These are phyloP conservation scores for Orbilia javanica DNA, from an alignment of 2,329 filamentous ascomycete species.

Conservation along the genomic window DNA sequence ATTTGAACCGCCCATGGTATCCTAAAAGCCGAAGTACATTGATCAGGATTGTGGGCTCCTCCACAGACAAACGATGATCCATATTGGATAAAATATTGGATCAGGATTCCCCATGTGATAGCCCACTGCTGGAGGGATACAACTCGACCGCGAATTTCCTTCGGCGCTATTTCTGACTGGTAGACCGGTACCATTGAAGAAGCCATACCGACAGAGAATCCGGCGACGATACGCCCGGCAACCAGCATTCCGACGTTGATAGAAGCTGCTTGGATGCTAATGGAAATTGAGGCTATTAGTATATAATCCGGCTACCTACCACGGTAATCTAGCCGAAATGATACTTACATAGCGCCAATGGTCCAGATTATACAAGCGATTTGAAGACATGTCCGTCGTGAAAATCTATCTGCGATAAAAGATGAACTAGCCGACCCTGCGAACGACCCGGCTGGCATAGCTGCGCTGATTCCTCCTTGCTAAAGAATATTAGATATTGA, in stretches of 20 bases:
- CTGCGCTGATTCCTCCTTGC: conserved; percentile 65
- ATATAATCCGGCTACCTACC: no score
- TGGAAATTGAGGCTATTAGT: neutral
- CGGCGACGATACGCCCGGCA: conserved; percentile 77
- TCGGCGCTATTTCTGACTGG: conserved; percentile 75
- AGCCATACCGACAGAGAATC: conserved; percentile 79
- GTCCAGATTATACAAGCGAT: conserved; percentile 70
- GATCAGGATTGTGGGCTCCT: conserved; percentile 69
- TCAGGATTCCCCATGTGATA: conserved; percentile 78
- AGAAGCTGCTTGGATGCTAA: conserved; percentile 73
- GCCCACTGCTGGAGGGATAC: conserved; percentile 78
- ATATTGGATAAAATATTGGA: conserved; percentile 77
- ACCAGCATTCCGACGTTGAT: conserved; percentile 79
- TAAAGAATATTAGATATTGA: conserved; percentile 8
- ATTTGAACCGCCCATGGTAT: conserved; percentile 75
- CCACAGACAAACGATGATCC: conserved; percentile 72
- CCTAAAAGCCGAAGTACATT: conserved; percentile 71
- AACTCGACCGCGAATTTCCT: conserved; percentile 72
- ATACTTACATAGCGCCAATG: conserved; percentile 66
- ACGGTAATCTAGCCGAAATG: neutral
- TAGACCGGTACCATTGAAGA: conserved; percentile 79
- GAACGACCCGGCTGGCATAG: conserved; percentile 65
- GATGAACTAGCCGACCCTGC: conserved; percentile 69
- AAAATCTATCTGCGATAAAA: conserved; percentile 69
- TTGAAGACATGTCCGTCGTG: conserved; percentile 69